Evolutionary conservation across 2,329 filamentous ascomycete genomes (phyloP), one percentile per base, ranked within the genome.

Genomic region (Fusarium tanahbumbuense): DNA sequence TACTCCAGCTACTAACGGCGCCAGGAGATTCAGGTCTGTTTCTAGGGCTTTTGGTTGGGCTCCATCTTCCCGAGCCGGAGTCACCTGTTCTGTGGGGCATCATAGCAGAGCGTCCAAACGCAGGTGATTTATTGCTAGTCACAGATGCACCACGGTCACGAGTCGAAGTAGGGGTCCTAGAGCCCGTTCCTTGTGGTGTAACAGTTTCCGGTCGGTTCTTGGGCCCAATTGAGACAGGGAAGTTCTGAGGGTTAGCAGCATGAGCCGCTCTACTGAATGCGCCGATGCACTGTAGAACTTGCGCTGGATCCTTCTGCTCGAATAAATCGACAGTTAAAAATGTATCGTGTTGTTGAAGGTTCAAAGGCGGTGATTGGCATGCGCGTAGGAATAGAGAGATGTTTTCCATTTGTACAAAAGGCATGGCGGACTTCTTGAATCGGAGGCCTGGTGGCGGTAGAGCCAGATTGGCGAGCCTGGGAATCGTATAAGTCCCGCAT

Each of bases 341-440:
- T 72, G 94, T 90, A 81, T 99, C 96, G 83, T 99, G 96, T 47
- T 94, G 91, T 61, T 93, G 94, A 64, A 99, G 89, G 80, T 91
- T 94, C 55, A 99, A 84, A 1, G 96, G 96, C 27, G 92, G 89
- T 53, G 88, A 84, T 81, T 97, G 93, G 83, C 94, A 97, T 64
- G 93, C 94, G 76, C 89, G 90, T 56, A 99, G 89, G 82, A 98
- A 99, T 78, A 97, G 93, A 7, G 94, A 97, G 77, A 99, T 98
- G 79, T 99, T 99, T 81, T 99, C 96, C 94, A 98, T 98, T 81
- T 99, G 96, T 42, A 98, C 95, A 78, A 99, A 99, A 1, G 96
- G 96, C 95, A 98, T 98, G 42, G 89, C 83, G 2, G 94, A 97
- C 77, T 91, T 86, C 82, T 98, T 98, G 87, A 92, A 98, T 79